Percentiles rank a stretch among this genome's conserved stretches.
Evolutionary conservation across 2,329 filamentous ascomycete species (phyloP).

Genomic region (Aschersonia sp.): DNA sequence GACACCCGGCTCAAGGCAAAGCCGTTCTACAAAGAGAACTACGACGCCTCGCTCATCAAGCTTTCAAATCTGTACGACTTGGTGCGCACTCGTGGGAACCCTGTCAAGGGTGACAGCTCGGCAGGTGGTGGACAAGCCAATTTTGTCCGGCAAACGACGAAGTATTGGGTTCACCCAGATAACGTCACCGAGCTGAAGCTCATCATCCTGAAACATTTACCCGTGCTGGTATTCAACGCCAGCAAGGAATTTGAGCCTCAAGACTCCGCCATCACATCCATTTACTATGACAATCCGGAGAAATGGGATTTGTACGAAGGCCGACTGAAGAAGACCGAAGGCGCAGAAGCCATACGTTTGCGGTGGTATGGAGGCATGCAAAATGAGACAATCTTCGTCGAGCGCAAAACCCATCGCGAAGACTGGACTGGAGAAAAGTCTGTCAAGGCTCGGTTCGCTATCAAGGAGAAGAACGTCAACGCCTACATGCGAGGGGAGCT

Average conservation of each 20-base stretch:
- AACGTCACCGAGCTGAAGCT: constrained; percentile 98
- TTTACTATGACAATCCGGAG: constrained; percentile 93
- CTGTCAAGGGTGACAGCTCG: constrained; percentile 78
- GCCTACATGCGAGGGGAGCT: constrained; percentile 73
- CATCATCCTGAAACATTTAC: constrained; percentile 92
- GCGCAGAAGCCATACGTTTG: constrained; percentile 88
- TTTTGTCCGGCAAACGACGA: constrained; percentile 93
- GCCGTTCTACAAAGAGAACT: constrained; percentile 98
- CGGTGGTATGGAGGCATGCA: constrained; percentile 98
- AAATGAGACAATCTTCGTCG: constrained; percentile 86
- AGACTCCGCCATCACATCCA: constrained; percentile 91
- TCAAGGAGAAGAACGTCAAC: constrained; percentile 97
- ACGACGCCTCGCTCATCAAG: constrained; percentile 88
- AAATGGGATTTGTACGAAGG: constrained; percentile 92
- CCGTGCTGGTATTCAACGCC: constrained; percentile 91
- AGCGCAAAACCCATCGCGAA: constrained; percentile 94
- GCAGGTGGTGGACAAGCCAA: constrained; percentile 87
- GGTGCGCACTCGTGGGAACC: constrained; percentile 84
- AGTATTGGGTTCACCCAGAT: constrained; percentile 98
- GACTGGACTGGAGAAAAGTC: constrained; percentile 99
- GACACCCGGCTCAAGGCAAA: constrained; percentile 87
- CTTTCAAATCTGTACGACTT: constrained; percentile 91
- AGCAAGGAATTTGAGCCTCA: constrained; percentile 89
- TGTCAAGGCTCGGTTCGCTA: constrained; percentile 86
- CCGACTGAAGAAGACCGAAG: constrained; percentile 92